phyloP scores from a whole-genome alignment of 2,329 filamentous ascomycete genomes.

The Sclerotinia trifoliorum region DNA sequence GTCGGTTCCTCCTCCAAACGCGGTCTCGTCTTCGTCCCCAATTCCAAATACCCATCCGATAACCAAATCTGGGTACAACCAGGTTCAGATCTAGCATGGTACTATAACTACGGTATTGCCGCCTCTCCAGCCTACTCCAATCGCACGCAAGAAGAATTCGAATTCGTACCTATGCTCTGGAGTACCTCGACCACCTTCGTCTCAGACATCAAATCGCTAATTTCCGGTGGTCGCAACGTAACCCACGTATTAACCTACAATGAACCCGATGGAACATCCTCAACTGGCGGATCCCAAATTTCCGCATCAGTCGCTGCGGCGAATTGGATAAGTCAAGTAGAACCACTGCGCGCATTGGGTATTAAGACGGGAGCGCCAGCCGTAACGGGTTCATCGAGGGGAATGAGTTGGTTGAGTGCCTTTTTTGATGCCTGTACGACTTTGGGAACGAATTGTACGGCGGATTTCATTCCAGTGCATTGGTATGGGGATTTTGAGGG shows the following conservation, averaged over 20 bases:
- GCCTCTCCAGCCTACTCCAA: constrained; percentile 55
- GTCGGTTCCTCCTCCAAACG: constrained; percentile 55
- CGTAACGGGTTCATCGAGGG: constrained; percentile 59
- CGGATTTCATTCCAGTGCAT: constrained; percentile 63
- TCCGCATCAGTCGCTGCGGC: constrained; percentile 59
- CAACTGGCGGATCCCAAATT: constrained; percentile 57
- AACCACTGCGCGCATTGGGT: constrained; percentile 63
- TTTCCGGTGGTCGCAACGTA: constrained; percentile 57
- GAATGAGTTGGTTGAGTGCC: constrained; percentile 65
- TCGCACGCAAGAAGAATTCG: constrained; percentile 54
- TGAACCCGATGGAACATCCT: constrained; percentile 64
- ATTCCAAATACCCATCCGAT: constrained; percentile 55
- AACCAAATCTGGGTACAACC: constrained; percentile 61
- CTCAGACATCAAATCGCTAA: constrained; percentile 54
- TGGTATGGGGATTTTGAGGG: constrained; percentile 61
- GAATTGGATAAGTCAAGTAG: constrained; percentile 69
- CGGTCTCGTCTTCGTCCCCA: constrained; percentile 68
- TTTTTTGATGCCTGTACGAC: constrained; percentile 64
- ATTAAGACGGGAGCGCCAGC: constrained; percentile 69
- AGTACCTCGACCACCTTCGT: constrained; percentile 63
- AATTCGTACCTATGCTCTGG: constrained; percentile 83
- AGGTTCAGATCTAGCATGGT: constrained; percentile 69
- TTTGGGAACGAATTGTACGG: constrained; percentile 53
- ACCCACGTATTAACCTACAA: constrained; percentile 74
- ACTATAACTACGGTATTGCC: constrained; percentile 71